A percentile compares a stretch with the other conserved stretches of the same genome.
Conservation (phyloP, 352 stramenopile species). For the Phytophthora pluvialis region DNA sequence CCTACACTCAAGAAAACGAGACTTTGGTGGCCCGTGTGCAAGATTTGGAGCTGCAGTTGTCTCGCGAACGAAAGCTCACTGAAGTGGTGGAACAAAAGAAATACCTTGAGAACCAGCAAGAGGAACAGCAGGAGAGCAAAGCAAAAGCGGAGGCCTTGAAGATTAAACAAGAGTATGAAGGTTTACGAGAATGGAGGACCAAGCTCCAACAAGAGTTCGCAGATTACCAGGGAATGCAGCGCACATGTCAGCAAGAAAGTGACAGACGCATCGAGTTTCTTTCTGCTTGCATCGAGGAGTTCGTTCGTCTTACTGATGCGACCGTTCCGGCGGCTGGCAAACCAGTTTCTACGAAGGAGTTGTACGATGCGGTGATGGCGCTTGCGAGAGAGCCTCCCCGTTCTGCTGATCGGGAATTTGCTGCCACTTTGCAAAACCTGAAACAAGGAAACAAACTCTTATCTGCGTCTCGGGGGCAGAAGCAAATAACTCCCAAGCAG, state of each 20-base stretch:
- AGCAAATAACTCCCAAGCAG: neutral
- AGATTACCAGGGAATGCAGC: constrained; percentile 35
- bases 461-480: neutral
- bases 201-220: constrained; percentile 45
- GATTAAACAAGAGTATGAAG: constrained; percentile 21
- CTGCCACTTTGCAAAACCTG: neutral
- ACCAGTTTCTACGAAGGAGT: constrained; percentile 35
- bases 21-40: constrained; percentile 14
- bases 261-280: constrained; percentile 56
- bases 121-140: constrained; percentile 22
- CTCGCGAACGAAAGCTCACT: constrained; percentile 29
- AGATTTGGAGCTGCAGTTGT: constrained; percentile 41
- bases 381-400: constrained; percentile 31
- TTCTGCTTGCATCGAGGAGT: constrained; percentile 50
- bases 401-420: neutral
- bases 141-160: constrained; percentile 11
- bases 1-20: constrained; percentile 14
- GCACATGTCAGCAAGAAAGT: constrained; percentile 34
- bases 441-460: constrained; percentile 4
- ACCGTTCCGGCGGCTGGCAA: constrained; percentile 1
- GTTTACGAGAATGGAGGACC: constrained; percentile 17
- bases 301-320: constrained; percentile 37
- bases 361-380: constrained; percentile 49
- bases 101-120: constrained; percentile 16
- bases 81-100: constrained; percentile 33